phyloP scores from a whole-genome alignment of 306 rosid species.

The Herpetospermum pedunculosum region DNA sequence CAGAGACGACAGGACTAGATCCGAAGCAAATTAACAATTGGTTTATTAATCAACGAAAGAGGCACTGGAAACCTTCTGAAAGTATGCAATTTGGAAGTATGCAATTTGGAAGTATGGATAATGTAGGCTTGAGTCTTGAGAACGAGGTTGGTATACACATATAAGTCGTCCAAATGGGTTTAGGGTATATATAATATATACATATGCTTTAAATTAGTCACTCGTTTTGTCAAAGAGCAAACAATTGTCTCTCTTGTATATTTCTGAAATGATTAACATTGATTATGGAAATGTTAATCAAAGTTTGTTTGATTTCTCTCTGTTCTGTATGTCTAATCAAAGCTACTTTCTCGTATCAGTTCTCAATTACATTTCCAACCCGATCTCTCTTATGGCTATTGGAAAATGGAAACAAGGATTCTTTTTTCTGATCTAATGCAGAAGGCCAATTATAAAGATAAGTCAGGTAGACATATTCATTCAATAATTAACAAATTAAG shows the following conservation, averaged over 20 bases:
- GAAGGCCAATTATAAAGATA: too few species aligned
- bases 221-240: background rate
- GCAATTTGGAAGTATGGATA: constrained; percentile 60
- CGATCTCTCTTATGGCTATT: too few species aligned
- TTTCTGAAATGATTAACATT: background rate
- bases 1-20: constrained; percentile 71
- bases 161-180: background rate
- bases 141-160: background rate
- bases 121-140: constrained; percentile 15
- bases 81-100: constrained; percentile 53
- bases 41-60: constrained; percentile 92
- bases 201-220: background rate
- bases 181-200: constrained; percentile 1
- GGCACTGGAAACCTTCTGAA: constrained; percentile 94
- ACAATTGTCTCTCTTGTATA: background rate
- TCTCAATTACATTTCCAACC: too few species aligned
- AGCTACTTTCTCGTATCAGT: background rate
- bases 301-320: background rate
- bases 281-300: background rate
- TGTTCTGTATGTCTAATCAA: background rate
- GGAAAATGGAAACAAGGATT: too few species aligned
- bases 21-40: constrained; percentile 93
- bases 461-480: too few species aligned
- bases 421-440: too few species aligned
- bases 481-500: too few species aligned